Evolutionary conservation across 1,284 basidiomycete genomes (phyloP).

Genomic region (Ustilago cynodontis): DNA sequence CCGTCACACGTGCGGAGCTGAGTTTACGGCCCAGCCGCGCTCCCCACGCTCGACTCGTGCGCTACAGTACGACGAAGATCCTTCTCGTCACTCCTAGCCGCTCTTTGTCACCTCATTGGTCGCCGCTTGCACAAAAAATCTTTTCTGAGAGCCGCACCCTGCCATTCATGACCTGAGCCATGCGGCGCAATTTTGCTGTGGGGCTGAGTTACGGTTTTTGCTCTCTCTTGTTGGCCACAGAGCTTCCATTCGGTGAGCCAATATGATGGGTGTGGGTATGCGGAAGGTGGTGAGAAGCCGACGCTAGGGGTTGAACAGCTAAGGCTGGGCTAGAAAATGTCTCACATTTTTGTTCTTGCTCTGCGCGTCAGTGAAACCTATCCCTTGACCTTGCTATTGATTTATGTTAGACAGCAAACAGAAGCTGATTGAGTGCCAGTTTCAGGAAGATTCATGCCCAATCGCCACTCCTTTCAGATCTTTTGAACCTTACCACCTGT

Average conservation of each 20-base stretch:
- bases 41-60: neutral
- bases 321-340: constrained; percentile 8
- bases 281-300: constrained; percentile 1
- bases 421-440: neutral
- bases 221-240: neutral
- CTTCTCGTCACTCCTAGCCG: neutral
- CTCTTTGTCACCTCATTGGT: neutral
- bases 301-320: neutral
- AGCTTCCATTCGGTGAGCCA: neutral
- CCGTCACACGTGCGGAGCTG: too few species aligned
- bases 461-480: too few species aligned
- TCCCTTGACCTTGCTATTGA: neutral
- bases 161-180: neutral
- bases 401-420: constrained; percentile 1
- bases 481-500: too few species aligned
- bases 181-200: neutral
- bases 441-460: constrained; percentile 2
- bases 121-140: neutral
- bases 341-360: neutral
- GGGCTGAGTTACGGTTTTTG: constrained; percentile 3
- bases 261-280: neutral
- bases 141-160: neutral
- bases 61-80: constrained; percentile 1
- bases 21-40: neutral
- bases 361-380: neutral